phyloP scores from a whole-genome alignment of 1,284 basidiomycete genomes.

The Papiliotrema laurentii region DNA sequence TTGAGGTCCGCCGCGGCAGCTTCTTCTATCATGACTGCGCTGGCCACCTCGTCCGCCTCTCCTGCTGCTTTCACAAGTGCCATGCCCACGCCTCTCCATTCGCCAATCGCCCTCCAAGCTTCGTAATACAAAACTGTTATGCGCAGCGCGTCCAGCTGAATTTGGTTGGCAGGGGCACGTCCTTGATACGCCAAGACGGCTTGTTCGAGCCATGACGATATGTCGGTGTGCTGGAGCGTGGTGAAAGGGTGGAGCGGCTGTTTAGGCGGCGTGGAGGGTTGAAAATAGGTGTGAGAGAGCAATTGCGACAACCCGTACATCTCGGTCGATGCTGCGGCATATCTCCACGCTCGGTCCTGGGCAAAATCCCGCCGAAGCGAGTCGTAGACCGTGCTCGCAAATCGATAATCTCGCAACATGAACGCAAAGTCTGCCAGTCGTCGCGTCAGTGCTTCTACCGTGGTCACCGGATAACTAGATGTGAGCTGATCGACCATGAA shows the following conservation, averaged over 20 bases:
- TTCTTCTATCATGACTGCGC: slow-evolving; percentile 54
- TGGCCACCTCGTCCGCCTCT: slow-evolving; percentile 51
- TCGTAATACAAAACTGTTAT: slow-evolving; percentile 49
- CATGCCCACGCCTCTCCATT: slow-evolving; percentile 39
- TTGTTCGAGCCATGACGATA: slow-evolving; percentile 46
- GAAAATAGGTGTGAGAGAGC: slow-evolving; percentile 37
- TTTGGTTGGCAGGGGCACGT: slow-evolving; percentile 22
- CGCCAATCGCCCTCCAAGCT: slow-evolving; percentile 43
- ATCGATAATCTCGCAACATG: slow-evolving; percentile 80
- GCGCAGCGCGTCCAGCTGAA: slow-evolving; percentile 47
- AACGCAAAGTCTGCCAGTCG: slow-evolving; percentile 95
- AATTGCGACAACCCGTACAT: slow-evolving; percentile 48
- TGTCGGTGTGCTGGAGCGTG: slow-evolving; percentile 43
- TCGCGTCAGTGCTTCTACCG: slow-evolving; percentile 51
- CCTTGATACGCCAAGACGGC: slow-evolving; percentile 36
- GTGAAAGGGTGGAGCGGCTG: slow-evolving; percentile 24
- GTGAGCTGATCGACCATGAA: slow-evolving; percentile 7
- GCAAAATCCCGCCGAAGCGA: slow-evolving; percentile 65
- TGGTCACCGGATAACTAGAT: slow-evolving; percentile 48
- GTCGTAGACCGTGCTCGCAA: slow-evolving; percentile 84
- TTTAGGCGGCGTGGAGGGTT: slow-evolving; percentile 35
- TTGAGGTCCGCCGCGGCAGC: slow-evolving; percentile 50
- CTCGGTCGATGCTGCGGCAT: slow-evolving; percentile 47
- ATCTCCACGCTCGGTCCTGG: slow-evolving; percentile 45
- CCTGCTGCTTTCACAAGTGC: slow-evolving; percentile 45